Evolutionary conservation across 306 rosid genomes (phyloP), one percentile per base, ranked within the genome.

Genomic region (Vigna hirtella): DNA sequence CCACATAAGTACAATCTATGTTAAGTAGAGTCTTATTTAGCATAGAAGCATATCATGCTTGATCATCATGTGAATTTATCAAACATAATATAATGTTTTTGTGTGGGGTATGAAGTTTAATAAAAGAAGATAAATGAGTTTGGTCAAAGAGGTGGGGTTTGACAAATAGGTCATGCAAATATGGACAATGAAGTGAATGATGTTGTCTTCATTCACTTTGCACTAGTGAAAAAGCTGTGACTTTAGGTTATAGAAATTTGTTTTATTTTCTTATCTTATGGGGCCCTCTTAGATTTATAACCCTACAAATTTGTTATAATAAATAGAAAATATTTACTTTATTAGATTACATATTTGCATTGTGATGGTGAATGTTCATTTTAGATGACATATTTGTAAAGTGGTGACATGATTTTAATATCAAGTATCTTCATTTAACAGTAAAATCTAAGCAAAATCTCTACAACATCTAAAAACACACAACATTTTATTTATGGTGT

Each of bases 141-240:
- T 68, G 83, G 86, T 87, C 88, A 87, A 82, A 84, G 13, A 76
- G 43, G 76, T 82, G 76, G 85, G 78, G 66, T n/a, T 68, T 81
- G 81, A 67, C 24, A 72, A 64, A 63, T 63, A 45, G 62, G 81
- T 38, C 73, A 67, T 77, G 67, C 18, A 83, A 8, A 68, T 71
- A 61, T 43, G 26, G 80, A 32, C 70, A 66, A 48, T 62, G 70
- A 77, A 70, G 47, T 62, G 63, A 87, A 87, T 87, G 81, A 87
- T 84, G 83, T 72, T 82, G 90, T 78, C 86, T 73, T 72, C 73
- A 61, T 55, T 49, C 72, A 64, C 80, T 84, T 72, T 72, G 42
- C 34, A 18, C 70, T 15, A 18, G 2, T 40, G 20, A 66, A 66
- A 79, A 84, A 75, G 63, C 32, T 59, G 15, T 42, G 15, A 51